Evolutionary conservation across 371 early-diverging fungal species (phyloP).

Genomic region (Funneliformis caledonium): DNA sequence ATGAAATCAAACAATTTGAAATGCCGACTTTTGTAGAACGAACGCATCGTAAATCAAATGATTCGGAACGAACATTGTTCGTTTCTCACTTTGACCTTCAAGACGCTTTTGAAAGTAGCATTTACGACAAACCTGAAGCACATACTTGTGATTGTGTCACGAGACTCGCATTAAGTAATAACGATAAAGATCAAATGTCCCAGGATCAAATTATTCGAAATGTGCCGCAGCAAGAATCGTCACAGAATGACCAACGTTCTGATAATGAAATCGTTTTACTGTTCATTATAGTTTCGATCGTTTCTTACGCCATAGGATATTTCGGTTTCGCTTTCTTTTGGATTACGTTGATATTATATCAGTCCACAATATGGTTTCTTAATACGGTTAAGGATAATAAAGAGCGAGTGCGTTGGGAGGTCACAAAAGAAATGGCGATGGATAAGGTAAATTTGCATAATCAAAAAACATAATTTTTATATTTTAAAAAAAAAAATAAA

Average conservation of each 20-base stretch:
- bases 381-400: background rate
- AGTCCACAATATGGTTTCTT: background rate
- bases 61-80: background rate
- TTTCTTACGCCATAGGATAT: background rate
- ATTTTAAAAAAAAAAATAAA: background rate
- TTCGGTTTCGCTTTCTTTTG: background rate
- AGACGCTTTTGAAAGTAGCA: background rate
- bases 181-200: background rate
- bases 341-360: constrained; percentile 26
- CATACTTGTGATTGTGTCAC: constrained; percentile 3
- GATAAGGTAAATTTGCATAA: constrained; percentile 5
- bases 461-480: background rate
- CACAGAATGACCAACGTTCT: background rate
- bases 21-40: background rate
- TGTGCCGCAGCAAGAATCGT: background rate
- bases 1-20: too few relatives aligned
- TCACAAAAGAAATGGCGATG: background rate
- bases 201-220: background rate
- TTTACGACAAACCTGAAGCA: background rate
- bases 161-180: background rate
- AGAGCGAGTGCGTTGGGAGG: background rate
- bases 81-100: background rate
- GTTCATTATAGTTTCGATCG: background rate
- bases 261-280: background rate
- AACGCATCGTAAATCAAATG: background rate